phyloP scores from a whole-genome alignment of 1,139 yeast genomes.

The Kodamaea arcana region DNA sequence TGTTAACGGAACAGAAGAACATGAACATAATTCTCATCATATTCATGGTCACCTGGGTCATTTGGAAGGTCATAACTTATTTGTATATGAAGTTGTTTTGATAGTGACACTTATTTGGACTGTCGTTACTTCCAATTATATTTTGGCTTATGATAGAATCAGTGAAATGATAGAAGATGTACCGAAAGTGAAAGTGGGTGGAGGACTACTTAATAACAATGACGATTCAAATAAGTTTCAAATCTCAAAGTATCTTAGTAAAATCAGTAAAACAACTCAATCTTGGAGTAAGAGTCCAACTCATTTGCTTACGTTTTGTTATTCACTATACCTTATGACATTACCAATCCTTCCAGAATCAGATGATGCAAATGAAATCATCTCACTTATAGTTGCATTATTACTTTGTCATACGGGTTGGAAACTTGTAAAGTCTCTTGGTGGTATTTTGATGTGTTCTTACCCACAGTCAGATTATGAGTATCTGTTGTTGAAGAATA shows the following conservation, averaged over 20 bases:
- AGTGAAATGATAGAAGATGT: constrained; percentile 27
- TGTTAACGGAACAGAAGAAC: constrained; percentile 35
- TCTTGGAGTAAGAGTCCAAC: constrained; percentile 51
- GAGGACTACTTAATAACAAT: background rate
- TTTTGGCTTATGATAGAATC: constrained; percentile 33
- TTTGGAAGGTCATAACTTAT: constrained; percentile 39
- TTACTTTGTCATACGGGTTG: constrained; percentile 52
- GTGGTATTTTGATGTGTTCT: constrained; percentile 50
- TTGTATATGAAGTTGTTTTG: constrained; percentile 28
- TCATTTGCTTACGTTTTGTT: constrained; percentile 56
- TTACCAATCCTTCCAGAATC: constrained; percentile 31
- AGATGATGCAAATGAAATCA: constrained; percentile 43
- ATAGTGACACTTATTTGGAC: constrained; percentile 28
- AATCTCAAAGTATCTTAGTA: background rate
- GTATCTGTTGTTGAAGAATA: constrained; percentile 32
- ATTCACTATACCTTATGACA: constrained; percentile 37
- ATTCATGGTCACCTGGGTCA: constrained; percentile 57
- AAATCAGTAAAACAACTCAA: constrained; percentile 1
- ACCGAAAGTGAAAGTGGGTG: background rate
- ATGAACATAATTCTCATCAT: constrained; percentile 30
- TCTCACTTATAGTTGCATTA: constrained; percentile 48
- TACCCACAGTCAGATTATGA: constrained; percentile 46
- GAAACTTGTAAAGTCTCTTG: constrained; percentile 48
- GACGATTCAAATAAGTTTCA: background rate
- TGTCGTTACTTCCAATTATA: constrained; percentile 33